These are phyloP conservation scores for Carex pumila DNA, from an alignment of 176 grass and related monocot species.

Conservation along the genomic window DNA sequence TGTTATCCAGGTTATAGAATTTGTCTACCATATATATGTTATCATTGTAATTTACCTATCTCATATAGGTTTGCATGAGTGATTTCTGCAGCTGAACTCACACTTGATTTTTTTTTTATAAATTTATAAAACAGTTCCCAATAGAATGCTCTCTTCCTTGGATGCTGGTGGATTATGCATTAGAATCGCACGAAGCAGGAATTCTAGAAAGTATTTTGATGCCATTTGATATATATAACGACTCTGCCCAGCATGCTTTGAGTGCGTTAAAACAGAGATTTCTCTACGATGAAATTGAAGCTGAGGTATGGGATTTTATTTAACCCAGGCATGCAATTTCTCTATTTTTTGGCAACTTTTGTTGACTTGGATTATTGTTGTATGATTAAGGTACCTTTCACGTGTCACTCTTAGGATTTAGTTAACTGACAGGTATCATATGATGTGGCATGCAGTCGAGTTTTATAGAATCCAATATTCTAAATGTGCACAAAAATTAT, in stretches of 20 bases:
- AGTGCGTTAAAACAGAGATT: slow-evolving; percentile 91
- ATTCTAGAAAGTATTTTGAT: slow-evolving; percentile 97
- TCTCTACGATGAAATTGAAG: slow-evolving; percentile 99
- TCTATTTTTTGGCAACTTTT: slow-evolving; percentile 2
- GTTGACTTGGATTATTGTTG: neutral
- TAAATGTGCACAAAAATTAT: neutral
- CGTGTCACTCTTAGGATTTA: slow-evolving; percentile 1
- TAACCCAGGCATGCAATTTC: neutral
- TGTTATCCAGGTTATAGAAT: slow-evolving; percentile 76
- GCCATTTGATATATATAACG: slow-evolving; percentile 97
- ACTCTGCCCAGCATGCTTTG: slow-evolving; percentile 95
- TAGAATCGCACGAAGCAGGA: slow-evolving; percentile 86
- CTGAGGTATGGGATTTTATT: slow-evolving; percentile 52
- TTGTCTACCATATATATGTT: neutral
- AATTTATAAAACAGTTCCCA: slow-evolving; percentile 54
- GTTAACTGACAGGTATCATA: neutral
- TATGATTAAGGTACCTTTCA: neutral
- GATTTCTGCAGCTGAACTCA: neutral
- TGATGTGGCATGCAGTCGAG: neutral
- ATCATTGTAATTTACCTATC: neutral
- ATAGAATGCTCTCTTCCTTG: slow-evolving; percentile 96
- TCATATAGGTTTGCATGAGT: neutral
- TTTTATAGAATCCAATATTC: neutral
- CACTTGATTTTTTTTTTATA: neutral
- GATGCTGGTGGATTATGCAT: slow-evolving; percentile 91